Conservation (phyloP, 768 basidiomycete genomes). For the Mycena rosella region DNA sequence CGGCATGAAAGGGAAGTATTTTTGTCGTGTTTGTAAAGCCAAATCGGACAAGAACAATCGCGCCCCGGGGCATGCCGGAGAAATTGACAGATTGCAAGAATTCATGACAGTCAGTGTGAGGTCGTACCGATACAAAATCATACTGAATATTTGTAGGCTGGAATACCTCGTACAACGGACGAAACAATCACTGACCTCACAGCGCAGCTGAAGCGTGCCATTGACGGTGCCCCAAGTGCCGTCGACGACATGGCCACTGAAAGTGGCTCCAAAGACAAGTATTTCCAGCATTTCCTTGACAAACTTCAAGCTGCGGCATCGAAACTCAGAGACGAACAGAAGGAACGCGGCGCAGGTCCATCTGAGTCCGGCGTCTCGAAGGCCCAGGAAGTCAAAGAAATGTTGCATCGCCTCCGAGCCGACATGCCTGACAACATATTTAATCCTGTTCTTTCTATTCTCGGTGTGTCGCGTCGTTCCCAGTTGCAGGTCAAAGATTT, state of each 20-base stretch:
- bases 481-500: neutral
- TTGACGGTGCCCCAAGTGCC: too few relatives aligned
- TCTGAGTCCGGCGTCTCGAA: too few relatives aligned
- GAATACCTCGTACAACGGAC: neutral
- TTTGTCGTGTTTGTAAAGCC: too few relatives aligned
- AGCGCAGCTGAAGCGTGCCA: too few relatives aligned
- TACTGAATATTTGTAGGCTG: neutral
- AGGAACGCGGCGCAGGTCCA: too few relatives aligned
- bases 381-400: neutral
- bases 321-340: too few relatives aligned
- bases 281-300: conserved; percentile 15
- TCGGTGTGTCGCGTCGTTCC: neutral
- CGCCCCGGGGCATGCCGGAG: neutral
- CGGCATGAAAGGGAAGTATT: too few relatives aligned
- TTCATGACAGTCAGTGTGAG: neutral
- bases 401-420: neutral
- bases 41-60: neutral
- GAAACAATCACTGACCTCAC: neutral
- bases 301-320: conserved; percentile 3
- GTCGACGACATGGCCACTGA: too few relatives aligned
- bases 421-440: conserved; percentile 9
- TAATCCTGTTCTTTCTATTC: conserved; percentile 7
- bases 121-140: too few relatives aligned
- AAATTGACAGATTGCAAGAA: neutral
- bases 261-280: conserved; percentile 13